Percentiles rank a stretch among this genome's conserved stretches.
Conservation (phyloP, 192 early-diverging fungal species). For the Podila clonocystis region DNA sequence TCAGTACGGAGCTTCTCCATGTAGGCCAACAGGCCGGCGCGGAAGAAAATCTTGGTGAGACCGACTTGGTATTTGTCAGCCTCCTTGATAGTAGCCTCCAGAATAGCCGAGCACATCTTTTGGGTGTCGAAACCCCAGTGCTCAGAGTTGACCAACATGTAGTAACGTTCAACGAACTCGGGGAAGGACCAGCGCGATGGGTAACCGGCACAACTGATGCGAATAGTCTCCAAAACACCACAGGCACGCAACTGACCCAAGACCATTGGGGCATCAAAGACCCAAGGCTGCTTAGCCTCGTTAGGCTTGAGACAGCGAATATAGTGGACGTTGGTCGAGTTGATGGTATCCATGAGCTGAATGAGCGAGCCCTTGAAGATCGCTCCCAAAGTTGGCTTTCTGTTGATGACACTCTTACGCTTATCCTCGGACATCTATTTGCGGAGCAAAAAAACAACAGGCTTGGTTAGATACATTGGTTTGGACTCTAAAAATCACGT, state of each 20-base stretch:
- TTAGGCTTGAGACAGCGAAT: slow-evolving; percentile 99
- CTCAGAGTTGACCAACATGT: slow-evolving; percentile 65
- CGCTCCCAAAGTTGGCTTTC: slow-evolving; percentile 94
- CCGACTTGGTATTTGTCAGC: slow-evolving; percentile 94
- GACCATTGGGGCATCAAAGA: slow-evolving; percentile 95
- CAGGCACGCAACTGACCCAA: slow-evolving; percentile 95
- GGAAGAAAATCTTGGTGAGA: slow-evolving; percentile 98
- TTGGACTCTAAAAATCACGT: not conserved
- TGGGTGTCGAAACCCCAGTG: slow-evolving; percentile 67
- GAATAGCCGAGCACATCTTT: slow-evolving; percentile 68
- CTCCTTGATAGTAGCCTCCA: slow-evolving; percentile 75
- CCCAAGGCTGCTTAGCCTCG: slow-evolving; percentile 91
- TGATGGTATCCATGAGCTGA: slow-evolving; percentile 95
- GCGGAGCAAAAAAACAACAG: not conserved
- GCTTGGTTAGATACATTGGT: not conserved
- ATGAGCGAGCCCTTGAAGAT: slow-evolving; percentile 96
- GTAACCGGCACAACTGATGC: slow-evolving; percentile 98
- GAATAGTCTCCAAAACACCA: slow-evolving; percentile 99
- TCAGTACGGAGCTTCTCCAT: slow-evolving; percentile 92
- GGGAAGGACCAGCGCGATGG: slow-evolving; percentile 88
- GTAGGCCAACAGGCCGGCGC: slow-evolving; percentile 91
- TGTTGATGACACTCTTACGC: slow-evolving; percentile 63
- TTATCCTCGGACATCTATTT: slow-evolving; percentile 51
- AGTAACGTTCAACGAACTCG: slow-evolving; percentile 92
- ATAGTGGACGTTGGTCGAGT: slow-evolving; percentile 92